Percentiles rank a stretch among this genome's conserved stretches.
Conservation (phyloP, 192 early-diverging fungal species). For the Pilobolus umbonatus region DNA sequence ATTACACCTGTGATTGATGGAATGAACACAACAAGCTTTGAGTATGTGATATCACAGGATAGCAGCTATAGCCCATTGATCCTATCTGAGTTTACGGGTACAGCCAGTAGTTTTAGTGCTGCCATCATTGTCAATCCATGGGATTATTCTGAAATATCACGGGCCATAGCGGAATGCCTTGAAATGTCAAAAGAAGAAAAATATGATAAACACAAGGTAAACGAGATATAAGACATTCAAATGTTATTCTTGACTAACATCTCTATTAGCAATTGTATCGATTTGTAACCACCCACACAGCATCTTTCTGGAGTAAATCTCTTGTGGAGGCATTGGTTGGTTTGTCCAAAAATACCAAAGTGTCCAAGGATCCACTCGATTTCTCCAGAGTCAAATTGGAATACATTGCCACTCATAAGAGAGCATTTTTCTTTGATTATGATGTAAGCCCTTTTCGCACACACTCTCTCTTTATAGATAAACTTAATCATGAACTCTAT, state of each 20-base stretch:
- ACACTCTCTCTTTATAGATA: too few relatives aligned
- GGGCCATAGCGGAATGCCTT: constrained; percentile 71
- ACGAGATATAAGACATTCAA: background rate
- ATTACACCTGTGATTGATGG: constrained; percentile 93
- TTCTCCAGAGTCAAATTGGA: constrained; percentile 51
- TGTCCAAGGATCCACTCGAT: constrained; percentile 39
- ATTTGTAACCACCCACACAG: constrained; percentile 79
- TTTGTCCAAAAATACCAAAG: constrained; percentile 35
- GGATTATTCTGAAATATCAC: constrained; percentile 78
- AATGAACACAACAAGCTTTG: constrained; percentile 95
- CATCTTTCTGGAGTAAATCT: constrained; percentile 79
- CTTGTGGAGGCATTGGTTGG: constrained; percentile 70
- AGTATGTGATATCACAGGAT: constrained; percentile 90
- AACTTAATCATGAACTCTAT: constrained; percentile 2
- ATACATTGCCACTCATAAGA: constrained; percentile 57
- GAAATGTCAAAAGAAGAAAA: constrained; percentile 61
- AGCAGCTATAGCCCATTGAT: constrained; percentile 85
- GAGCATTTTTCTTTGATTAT: constrained; percentile 93
- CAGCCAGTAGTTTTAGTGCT: constrained; percentile 72
- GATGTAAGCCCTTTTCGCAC: constrained; percentile 51
- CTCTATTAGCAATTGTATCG: constrained; percentile 49
- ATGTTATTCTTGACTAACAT: background rate
- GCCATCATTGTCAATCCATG: constrained; percentile 87
- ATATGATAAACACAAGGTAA: constrained; percentile 53
- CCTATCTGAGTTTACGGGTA: constrained; percentile 95